Conservation (phyloP, 192 early-diverging fungal species). For the Rhizophlyctis rosea region DNA sequence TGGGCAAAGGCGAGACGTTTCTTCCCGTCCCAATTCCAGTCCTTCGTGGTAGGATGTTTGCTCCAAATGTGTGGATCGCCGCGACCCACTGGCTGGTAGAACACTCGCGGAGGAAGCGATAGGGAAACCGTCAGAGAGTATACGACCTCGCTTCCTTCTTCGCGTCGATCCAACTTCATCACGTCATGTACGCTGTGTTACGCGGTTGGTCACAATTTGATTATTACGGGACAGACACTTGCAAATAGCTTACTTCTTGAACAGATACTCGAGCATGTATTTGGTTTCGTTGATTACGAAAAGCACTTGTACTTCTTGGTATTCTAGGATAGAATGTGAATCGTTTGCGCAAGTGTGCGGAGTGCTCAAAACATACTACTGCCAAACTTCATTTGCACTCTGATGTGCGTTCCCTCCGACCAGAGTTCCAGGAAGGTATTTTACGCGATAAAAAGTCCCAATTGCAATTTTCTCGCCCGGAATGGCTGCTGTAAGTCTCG, state of each 20-base stretch:
- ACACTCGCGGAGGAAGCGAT: constrained; percentile 11
- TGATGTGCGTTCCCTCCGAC: neutral
- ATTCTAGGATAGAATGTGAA: neutral
- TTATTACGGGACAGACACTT: neutral
- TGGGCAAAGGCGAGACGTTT: constrained; percentile 4
- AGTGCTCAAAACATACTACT: neutral
- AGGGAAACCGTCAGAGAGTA: constrained; percentile 19
- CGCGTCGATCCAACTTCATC: constrained; percentile 6
- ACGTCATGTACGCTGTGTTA: constrained; percentile 4
- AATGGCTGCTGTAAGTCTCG: too few relatives aligned
- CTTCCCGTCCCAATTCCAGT: neutral
- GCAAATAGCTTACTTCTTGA: constrained; percentile 21
- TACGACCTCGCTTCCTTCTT: neutral
- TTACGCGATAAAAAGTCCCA: constrained; percentile 1
- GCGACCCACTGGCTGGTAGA: constrained; percentile 4
- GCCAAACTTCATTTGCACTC: constrained; percentile 2
- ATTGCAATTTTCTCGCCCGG: neutral
- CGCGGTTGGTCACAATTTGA: neutral
- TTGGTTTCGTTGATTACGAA: neutral
- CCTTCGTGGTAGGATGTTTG: too few relatives aligned
- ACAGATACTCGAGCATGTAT: constrained; percentile 19
- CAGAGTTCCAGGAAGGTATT: constrained; percentile 10
- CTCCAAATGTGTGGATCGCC: neutral
- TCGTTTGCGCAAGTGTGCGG: neutral
- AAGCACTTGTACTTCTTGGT: neutral